These are phyloP conservation scores for Auricularia sp. DNA, from an alignment of 768 basidiomycete genomes.

Conservation along the genomic window DNA sequence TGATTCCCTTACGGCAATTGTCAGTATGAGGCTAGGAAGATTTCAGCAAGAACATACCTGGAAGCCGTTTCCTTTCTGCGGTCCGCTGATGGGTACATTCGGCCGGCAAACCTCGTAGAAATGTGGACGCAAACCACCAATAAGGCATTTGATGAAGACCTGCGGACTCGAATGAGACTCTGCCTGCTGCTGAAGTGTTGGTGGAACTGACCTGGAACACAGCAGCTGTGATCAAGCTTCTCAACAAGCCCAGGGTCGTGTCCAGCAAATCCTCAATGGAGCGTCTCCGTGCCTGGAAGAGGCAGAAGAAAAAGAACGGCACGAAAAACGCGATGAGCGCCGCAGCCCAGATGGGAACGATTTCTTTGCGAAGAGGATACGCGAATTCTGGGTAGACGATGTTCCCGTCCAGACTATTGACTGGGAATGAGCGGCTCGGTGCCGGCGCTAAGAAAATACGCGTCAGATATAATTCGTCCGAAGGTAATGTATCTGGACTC, in stretches of 20 bases:
- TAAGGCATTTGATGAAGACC: slow-evolving; percentile 38
- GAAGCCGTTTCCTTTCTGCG: slow-evolving; percentile 36
- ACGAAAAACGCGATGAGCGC: slow-evolving; percentile 44
- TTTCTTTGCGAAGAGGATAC: slow-evolving; percentile 41
- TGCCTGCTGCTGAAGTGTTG: neutral
- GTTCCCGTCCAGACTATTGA: slow-evolving; percentile 36
- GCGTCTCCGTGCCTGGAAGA: slow-evolving; percentile 45
- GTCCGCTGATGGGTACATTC: slow-evolving; percentile 21
- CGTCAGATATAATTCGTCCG: slow-evolving; percentile 4
- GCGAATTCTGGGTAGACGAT: slow-evolving; percentile 45
- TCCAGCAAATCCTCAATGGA: slow-evolving; percentile 37
- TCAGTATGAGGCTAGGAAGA: neutral
- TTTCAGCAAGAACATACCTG: slow-evolving; percentile 5
- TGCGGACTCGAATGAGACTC: too few species aligned
- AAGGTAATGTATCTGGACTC: slow-evolving; percentile 6
- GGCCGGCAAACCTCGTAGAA: slow-evolving; percentile 46
- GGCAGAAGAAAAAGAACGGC: slow-evolving; percentile 43
- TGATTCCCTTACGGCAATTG: slow-evolving; percentile 20
- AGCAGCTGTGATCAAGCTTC: slow-evolving; percentile 37
- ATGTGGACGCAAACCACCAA: slow-evolving; percentile 41
- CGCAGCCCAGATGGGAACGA: slow-evolving; percentile 44
- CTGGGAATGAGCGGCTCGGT: slow-evolving; percentile 33
- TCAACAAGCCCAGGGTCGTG: slow-evolving; percentile 44
- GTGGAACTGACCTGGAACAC: slow-evolving; percentile 25
- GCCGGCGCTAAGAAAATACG: slow-evolving; percentile 27